A percentile compares a stretch with the other conserved stretches of the same genome.
Conservation (phyloP, 139 green algal species). For the Tetradesmus obliquus region DNA sequence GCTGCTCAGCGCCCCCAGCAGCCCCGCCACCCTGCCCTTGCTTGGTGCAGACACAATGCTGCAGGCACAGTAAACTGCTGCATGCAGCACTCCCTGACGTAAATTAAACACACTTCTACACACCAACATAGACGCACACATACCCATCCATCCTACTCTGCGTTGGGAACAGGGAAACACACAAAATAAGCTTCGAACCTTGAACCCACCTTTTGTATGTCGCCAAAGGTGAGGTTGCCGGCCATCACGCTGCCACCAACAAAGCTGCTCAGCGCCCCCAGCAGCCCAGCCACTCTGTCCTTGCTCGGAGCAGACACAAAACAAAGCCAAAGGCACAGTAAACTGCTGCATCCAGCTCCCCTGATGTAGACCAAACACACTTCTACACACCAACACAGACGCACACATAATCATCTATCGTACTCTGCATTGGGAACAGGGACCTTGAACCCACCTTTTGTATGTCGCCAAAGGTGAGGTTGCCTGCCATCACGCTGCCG, state of each 20-base stretch:
- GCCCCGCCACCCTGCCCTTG: neutral
- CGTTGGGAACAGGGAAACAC: neutral
- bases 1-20: constrained; percentile 52
- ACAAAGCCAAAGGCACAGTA: too few relatives aligned
- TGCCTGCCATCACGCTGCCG: neutral
- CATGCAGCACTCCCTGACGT: too few relatives aligned
- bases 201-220: neutral
- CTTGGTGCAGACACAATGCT: too few relatives aligned
- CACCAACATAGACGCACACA: too few relatives aligned
- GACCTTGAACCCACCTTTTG: neutral
- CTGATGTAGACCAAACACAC: too few relatives aligned
- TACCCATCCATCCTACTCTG: neutral
- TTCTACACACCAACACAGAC: too few relatives aligned
- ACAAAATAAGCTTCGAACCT: too few relatives aligned
- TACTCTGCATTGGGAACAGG: neutral
- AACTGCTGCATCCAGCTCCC: too few relatives aligned
- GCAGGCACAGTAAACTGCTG: too few relatives aligned
- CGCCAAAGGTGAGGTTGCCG: neutral
- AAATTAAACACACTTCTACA: too few relatives aligned
- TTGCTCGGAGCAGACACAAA: too few relatives aligned
- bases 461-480: neutral
- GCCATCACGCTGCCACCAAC: neutral
- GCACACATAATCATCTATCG: too few relatives aligned
- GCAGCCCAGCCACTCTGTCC: neutral
- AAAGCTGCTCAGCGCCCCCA: neutral